Evolutionary conservation across 2,329 filamentous ascomycete species (phyloP), one percentile per base, ranked within the genome.

Genomic region (Apiospora sp.): DNA sequence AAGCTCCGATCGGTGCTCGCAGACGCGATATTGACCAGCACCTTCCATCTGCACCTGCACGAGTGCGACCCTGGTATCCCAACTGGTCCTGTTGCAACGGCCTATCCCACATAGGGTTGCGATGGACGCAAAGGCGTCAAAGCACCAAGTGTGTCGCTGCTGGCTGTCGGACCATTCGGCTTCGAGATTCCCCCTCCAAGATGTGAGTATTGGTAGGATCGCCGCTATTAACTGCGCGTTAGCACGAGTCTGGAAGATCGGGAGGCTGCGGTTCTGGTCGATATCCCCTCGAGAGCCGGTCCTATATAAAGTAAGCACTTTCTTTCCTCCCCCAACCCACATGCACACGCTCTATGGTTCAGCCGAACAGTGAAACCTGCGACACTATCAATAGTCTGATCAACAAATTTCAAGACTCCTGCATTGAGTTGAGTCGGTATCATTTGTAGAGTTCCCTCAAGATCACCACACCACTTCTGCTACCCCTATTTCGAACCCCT

Each of bases 81-180:
- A 64, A 64, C 34, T 64, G 58, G 58, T 41, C 34, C n/a, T 7
- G 58, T 41, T 64, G 34, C 19, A 64, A 41, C 58, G 58, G 22
- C 58, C 58, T 41, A 64, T 64, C 22, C 58, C 58, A 34, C 58
- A 64, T 64, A 24, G 34, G 34, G 58, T 64, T 64, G 58, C 58
- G 58, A 64, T 64, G 58, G 12, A 4, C 58, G n/a, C 37, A 41
- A 41, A 41, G 37, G 37, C 37, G 37, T 22, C 58, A 41, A 64
- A 41, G 54, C 54, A 37, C 54, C 30, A 61, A 22, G 27, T n/a
- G 10, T 34, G 34, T n/a, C 58, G 58, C 19, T 64, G 34, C 6
- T 41, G 16, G 22, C 30, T 64, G 58, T 41, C 58, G 58, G 54
- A 37, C 58, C 22, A 64, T 16, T 64, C 30, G 58, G 58, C 1